Percentiles rank a stretch among this genome's conserved stretches.
Conservation (phyloP, 148 eudicot species). For the Camellia japonica region DNA sequence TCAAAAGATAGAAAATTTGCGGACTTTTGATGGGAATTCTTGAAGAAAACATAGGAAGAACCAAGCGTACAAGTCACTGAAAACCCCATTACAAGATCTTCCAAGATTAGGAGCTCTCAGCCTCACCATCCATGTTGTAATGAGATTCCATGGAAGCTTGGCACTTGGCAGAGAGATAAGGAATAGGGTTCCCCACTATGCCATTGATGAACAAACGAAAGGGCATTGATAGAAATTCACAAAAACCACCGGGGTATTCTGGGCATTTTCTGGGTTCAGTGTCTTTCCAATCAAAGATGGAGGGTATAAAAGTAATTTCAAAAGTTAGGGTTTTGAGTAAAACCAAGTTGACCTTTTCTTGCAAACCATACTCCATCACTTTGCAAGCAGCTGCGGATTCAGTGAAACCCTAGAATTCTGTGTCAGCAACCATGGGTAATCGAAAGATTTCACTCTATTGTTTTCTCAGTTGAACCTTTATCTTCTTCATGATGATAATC, state of each 20-base stretch:
- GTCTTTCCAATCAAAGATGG: background rate
- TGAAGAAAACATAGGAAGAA: conserved; percentile 15
- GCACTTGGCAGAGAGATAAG: background rate
- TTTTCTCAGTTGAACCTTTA: background rate
- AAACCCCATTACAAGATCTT: conserved; percentile 27
- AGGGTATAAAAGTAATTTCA: conserved; percentile 11
- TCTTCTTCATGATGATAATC: background rate
- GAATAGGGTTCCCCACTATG: conserved; percentile 6
- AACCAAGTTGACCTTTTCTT: background rate
- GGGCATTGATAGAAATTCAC: background rate
- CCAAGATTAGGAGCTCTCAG: background rate
- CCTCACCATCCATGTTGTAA: background rate
- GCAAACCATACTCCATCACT: background rate
- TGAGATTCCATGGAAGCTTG: conserved; percentile 10
- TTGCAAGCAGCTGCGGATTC: background rate
- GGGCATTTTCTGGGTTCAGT: background rate
- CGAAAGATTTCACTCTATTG: background rate
- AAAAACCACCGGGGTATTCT: background rate
- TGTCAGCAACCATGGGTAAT: conserved; percentile 10
- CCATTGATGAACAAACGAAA: background rate
- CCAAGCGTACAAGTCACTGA: conserved; percentile 20
- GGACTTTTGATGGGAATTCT: conserved; percentile 4
- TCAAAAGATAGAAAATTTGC: conserved; percentile 12
- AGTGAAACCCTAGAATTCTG: conserved; percentile 8
- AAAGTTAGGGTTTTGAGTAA: conserved; percentile 11